Conservation (phyloP, 177 flowering plant species). For the Tripterygium wilfordii region DNA sequence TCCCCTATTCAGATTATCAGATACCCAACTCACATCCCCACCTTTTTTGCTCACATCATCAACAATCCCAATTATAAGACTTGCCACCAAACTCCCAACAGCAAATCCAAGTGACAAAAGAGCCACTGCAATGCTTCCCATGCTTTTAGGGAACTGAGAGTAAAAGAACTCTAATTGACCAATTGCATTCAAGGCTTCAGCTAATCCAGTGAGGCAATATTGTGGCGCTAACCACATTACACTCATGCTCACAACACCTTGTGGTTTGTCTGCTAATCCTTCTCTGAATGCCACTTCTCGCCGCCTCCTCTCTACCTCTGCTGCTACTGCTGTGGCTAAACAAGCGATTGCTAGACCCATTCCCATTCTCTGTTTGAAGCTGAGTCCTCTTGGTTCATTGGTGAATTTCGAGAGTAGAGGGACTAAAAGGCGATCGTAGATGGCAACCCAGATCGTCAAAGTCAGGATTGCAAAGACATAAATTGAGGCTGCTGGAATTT, state of each 20-base stretch:
- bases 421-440: conserved; percentile 39
- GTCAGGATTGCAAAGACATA: conserved; percentile 43
- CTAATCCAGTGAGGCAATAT: conserved; percentile 40
- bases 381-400: conserved; percentile 33
- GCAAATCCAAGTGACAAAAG: conserved; percentile 40
- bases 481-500: conserved; percentile 56
- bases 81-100: conserved; percentile 37
- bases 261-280: neutral
- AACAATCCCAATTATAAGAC: conserved; percentile 33
- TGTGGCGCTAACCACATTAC: conserved; percentile 59
- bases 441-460: conserved; percentile 36
- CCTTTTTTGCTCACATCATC: conserved; percentile 21
- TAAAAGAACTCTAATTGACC: conserved; percentile 68
- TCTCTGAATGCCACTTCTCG: conserved; percentile 16
- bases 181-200: conserved; percentile 50
- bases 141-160: conserved; percentile 52
- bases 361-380: conserved; percentile 50
- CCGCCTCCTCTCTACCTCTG: conserved; percentile 33
- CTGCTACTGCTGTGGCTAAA: conserved; percentile 32
- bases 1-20: conserved; percentile 47
- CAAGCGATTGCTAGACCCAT: conserved; percentile 45
- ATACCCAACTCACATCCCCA: conserved; percentile 55
- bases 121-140: conserved; percentile 49
- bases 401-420: conserved; percentile 30
- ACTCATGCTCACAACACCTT: conserved; percentile 23